Percentiles rank a stretch among this genome's conserved stretches.
Conservation (phyloP, 2,329 filamentous ascomycete species). For the Sporothrix mexicana region DNA sequence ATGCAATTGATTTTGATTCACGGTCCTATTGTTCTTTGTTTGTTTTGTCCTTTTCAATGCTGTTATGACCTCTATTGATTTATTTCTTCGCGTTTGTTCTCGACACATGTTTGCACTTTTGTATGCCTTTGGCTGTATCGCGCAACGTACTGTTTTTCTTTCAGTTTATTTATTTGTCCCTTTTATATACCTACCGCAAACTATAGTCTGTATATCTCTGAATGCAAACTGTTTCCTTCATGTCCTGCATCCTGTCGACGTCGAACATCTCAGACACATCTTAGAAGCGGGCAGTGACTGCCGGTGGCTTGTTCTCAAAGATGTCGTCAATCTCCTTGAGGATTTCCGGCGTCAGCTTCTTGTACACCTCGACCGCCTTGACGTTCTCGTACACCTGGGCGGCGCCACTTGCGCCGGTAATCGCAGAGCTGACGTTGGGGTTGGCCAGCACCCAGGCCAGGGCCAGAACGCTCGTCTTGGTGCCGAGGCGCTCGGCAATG, state of each 20-base stretch:
- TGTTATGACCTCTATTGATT: not conserved
- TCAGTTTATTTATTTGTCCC: not conserved
- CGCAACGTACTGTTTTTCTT: not conserved
- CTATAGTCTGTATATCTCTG: constrained; percentile 1
- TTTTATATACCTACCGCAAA: constrained; percentile 18
- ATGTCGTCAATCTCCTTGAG: constrained; percentile 65
- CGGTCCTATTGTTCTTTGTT: not conserved
- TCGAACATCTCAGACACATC: not conserved
- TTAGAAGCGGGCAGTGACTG: constrained; percentile 46
- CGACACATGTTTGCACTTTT: too few relatives aligned
- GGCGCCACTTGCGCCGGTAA: constrained; percentile 64
- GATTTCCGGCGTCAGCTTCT: constrained; percentile 64
- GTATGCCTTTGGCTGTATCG: too few relatives aligned
- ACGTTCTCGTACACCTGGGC: constrained; percentile 67
- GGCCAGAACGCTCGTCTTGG: constrained; percentile 62
- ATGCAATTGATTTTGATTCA: not conserved
- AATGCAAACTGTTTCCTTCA: not conserved
- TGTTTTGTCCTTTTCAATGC: not conserved
- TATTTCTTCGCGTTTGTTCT: too few relatives aligned
- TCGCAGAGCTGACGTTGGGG: constrained; percentile 65
- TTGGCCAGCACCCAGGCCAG: constrained; percentile 69
- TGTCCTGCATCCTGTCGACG: not conserved
- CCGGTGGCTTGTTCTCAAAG: constrained; percentile 62
- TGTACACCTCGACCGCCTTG: constrained; percentile 57
- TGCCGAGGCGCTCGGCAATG: constrained; percentile 68